Conservation (phyloP, 163 green algal species). For the Trebouxiophyceae sp. region DNA sequence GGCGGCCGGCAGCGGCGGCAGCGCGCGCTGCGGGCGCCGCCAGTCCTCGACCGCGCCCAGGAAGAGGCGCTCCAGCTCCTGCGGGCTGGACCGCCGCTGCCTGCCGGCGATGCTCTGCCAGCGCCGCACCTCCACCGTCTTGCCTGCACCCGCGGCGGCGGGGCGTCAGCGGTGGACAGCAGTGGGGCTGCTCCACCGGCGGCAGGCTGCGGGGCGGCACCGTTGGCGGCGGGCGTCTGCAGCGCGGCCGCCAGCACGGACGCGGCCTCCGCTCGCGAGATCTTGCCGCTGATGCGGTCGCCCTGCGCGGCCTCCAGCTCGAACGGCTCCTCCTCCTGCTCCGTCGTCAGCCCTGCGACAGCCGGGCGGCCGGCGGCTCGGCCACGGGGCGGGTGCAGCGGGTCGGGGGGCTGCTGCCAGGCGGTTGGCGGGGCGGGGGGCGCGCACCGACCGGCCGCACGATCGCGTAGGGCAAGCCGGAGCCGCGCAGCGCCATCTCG, state of each 20-base stretch:
- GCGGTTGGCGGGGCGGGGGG: no score
- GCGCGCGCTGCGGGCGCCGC: slow-evolving; percentile 43
- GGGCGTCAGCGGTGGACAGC: background rate
- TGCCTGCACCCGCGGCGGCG: slow-evolving; percentile 20
- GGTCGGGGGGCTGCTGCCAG: background rate
- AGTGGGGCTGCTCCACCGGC: no score
- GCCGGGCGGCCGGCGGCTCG: no score
- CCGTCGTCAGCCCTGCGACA: slow-evolving; percentile 32
- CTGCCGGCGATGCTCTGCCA: slow-evolving; percentile 46
- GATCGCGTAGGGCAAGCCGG: slow-evolving; percentile 65
- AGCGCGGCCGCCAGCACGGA: slow-evolving; percentile 36
- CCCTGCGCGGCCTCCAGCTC: slow-evolving; percentile 67
- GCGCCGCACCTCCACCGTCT: slow-evolving; percentile 77
- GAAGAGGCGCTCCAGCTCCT: slow-evolving; percentile 50
- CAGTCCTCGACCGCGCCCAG: slow-evolving; percentile 41
- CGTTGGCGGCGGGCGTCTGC: slow-evolving; percentile 34
- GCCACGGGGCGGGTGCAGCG: background rate
- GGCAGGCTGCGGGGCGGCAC: background rate
- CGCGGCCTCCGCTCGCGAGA: slow-evolving; percentile 65
- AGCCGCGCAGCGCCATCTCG: slow-evolving; percentile 51
- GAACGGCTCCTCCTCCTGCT: slow-evolving; percentile 36
- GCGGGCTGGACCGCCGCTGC: slow-evolving; percentile 31
- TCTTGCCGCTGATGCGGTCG: slow-evolving; percentile 61
- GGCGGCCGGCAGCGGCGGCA: slow-evolving; percentile 72
- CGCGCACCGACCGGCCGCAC: slow-evolving; percentile 34